Evolutionary conservation across 129 eudicot genomes (phyloP), one percentile per base, ranked within the genome.

Genomic region (Lactuca saligna): DNA sequence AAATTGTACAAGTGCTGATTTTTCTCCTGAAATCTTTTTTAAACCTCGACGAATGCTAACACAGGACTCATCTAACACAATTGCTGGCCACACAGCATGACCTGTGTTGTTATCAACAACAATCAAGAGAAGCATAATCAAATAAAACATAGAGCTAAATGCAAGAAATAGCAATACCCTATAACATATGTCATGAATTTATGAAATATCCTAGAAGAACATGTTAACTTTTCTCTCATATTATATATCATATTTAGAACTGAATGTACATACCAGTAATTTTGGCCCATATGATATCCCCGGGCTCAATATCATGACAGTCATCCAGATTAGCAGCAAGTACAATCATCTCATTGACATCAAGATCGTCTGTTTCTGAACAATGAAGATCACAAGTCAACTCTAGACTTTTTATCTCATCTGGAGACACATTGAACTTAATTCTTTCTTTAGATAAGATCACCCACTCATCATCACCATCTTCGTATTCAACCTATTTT

Each of bases 231-330:
- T 25, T 25, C 29, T 25, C 29, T 25, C 29, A 25, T 25, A 25
- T 25, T 25, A 25, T 25, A 64, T 34, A 66, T 58, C 46, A 35
- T 9, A 48, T 57, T 58, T 14, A 51, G 65, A 31, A 64, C 53
- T 31, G 3, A 48, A 77, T 39, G 42, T 56, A 71, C 81, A 51
- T 74, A 94, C 99, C 97, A 72, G 92, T 85, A 73, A 94, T 78
- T 80, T 94, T 94, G 70, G 99, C 97, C 99, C 99, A 94, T 65
- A 94, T 94, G 42, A 87, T 83, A 66, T 94, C 97, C 56, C 96
- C 99, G 7, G 96, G 86, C 68, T 89, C 97, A 68, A 85, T 84
- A 66, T 87, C 99, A 32, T 84, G 88, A 75, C 87, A 79, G 62
- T 85, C 97, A 78, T 85, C 99, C 71, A 94, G 78, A 76, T 81